A percentile compares a stretch with the other conserved stretches of the same genome.
Evolutionary conservation across 164 flowering plant species (phyloP).

Genomic region (Nymphaea thermarum): DNA sequence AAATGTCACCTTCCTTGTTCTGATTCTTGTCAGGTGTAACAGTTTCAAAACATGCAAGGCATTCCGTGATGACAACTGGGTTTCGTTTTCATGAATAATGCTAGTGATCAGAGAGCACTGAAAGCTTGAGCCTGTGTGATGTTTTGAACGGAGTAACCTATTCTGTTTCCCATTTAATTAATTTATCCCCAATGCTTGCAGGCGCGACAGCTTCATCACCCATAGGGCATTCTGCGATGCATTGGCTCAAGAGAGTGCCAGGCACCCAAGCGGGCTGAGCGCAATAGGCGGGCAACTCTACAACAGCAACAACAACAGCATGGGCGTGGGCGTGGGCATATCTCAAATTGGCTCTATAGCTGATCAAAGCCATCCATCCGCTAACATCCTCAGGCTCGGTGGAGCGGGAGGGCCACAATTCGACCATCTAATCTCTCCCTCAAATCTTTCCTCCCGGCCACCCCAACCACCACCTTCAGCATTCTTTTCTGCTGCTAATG

Average conservation of each 20-base stretch:
- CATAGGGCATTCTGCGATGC: conserved; percentile 94
- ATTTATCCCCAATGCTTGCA: conserved; percentile 11
- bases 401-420: not conserved
- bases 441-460: not conserved
- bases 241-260: conserved; percentile 74
- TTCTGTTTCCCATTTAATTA: not conserved
- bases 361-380: not conserved
- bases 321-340: too few species aligned
- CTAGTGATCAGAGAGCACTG: too few species aligned
- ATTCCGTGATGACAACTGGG: too few species aligned
- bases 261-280: conserved; percentile 42
- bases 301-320: not conserved
- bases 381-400: not conserved
- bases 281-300: conserved; percentile 46
- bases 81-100: too few species aligned
- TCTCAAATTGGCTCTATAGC: too few species aligned
- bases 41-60: too few species aligned
- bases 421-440: not conserved
- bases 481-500: not conserved
- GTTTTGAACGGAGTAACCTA: not conserved
- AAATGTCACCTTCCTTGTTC: too few species aligned
- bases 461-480: not conserved
- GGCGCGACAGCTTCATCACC: conserved; percentile 90
- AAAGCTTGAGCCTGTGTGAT: too few species aligned
- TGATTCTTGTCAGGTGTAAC: too few species aligned